Conservation (phyloP, 1,284 basidiomycete genomes). For the Tremellales sp. region DNA sequence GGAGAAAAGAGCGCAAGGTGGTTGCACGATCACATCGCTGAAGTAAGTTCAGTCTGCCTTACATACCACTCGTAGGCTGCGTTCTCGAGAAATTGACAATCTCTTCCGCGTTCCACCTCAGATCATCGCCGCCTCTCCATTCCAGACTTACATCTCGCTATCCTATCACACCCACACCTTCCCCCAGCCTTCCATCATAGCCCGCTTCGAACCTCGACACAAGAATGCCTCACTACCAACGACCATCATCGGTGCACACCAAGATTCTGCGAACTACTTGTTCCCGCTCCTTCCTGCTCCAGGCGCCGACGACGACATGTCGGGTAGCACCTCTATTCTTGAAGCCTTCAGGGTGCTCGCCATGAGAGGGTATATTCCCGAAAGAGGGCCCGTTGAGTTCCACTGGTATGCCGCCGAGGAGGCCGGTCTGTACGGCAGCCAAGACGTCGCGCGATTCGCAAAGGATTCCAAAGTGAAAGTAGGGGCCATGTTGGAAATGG, state of each 20-base stretch:
- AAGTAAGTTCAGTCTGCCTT: slow-evolving; percentile 5
- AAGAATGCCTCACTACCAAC: slow-evolving; percentile 20
- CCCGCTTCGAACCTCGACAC: slow-evolving; percentile 26
- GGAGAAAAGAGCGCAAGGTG: slow-evolving; percentile 20
- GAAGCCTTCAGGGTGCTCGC: slow-evolving; percentile 47
- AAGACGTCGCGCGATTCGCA: slow-evolving; percentile 33
- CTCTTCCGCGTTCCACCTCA: background rate
- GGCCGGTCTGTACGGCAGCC: slow-evolving; percentile 47
- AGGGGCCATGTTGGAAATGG: slow-evolving; percentile 29
- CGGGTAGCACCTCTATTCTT: slow-evolving; percentile 45
- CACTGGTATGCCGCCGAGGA: slow-evolving; percentile 51
- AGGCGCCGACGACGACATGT: slow-evolving; percentile 49
- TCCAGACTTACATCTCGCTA: slow-evolving; percentile 22
- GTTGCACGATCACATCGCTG: slow-evolving; percentile 21
- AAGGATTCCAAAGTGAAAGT: slow-evolving; percentile 18
- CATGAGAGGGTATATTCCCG: slow-evolving; percentile 24
- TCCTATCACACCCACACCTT: slow-evolving; percentile 40
- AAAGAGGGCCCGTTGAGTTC: slow-evolving; percentile 42
- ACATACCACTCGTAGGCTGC: background rate
- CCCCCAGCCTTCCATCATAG: slow-evolving; percentile 47
- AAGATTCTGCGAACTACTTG: slow-evolving; percentile 41
- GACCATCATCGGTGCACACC: slow-evolving; percentile 48
- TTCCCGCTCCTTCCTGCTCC: slow-evolving; percentile 31
- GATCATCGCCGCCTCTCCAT: slow-evolving; percentile 23
- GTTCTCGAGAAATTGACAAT: background rate